Evolutionary conservation across 177 flowering plant genomes (phyloP), one percentile per base, ranked within the genome.

Genomic region (Telopea speciosissima): DNA sequence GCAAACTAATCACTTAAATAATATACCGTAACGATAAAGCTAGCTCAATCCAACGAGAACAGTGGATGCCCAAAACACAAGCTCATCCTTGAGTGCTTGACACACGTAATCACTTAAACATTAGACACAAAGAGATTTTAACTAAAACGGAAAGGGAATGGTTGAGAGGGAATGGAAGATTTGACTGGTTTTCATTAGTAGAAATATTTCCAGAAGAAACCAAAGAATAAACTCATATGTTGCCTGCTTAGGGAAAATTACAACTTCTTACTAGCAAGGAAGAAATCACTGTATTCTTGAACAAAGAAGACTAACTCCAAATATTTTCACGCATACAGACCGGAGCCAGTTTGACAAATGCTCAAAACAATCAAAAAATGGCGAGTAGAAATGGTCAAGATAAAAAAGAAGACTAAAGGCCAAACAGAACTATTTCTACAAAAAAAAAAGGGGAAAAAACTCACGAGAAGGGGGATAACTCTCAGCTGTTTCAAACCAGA

Each of bases 391-490:
- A 44, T 9, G 49, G 8, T 8, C 49, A 44, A 24, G 31, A 62
- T 17, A 24, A n/a, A 28, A 52, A 28, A 73, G 56, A 68, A 58
- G 16, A n/a, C n/a, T 25, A 63, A 71, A n/a, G 28, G 72, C 13
- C 21, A n/a, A 70, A 59, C 67, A 71, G 16, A 8, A 17, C 26
- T 44, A 31, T 31, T 31, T 31, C 5, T 44, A 10, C 49, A 49
- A 49, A 49, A 49, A 3, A 49, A 12, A 49, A 49, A 16, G 70
- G 1, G 25, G 25, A 44, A 36, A 33, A 25, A 26, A 74, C 92
- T 81, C 80, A 95, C 99, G 98, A 70, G 99, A 93, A 72, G 93
- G 95, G 0, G 98, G 96, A 80, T 89, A 91, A 61, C 74, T 84
- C 64, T 59, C 69, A 31, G 93, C 98, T 1, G 87, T 73, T 4